phyloP scores from a whole-genome alignment of 2,329 filamentous ascomycete genomes.

The Beauveria sp. region DNA sequence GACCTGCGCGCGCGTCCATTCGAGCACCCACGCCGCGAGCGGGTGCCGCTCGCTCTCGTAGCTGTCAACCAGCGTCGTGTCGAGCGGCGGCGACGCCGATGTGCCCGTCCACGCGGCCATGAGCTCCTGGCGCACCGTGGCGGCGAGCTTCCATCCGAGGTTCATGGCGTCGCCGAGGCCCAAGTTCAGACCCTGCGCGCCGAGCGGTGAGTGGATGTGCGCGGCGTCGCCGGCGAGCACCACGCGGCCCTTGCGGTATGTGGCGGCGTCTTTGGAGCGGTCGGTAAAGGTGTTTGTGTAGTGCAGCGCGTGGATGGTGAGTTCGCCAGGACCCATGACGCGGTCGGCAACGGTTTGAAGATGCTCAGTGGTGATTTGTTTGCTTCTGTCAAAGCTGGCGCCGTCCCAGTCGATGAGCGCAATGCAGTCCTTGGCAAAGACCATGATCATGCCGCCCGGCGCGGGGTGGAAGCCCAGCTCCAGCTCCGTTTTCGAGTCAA shows the following conservation, averaged over 20 bases:
- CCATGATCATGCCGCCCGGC: constrained; percentile 17
- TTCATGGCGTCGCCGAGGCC: constrained; percentile 43
- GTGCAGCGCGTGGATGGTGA: constrained; percentile 19
- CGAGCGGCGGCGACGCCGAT: background rate
- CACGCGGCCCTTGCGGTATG: constrained; percentile 32
- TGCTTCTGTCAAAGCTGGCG: constrained; percentile 15
- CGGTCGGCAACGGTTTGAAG: constrained; percentile 17
- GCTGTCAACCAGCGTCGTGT: constrained; percentile 31
- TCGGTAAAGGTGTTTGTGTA: constrained; percentile 20
- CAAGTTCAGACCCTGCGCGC: constrained; percentile 44
- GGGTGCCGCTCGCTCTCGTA: constrained; percentile 40
- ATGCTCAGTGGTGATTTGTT: constrained; percentile 15
- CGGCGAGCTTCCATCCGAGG: constrained; percentile 41
- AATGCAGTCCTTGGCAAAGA: constrained; percentile 19
- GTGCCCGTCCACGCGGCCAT: background rate
- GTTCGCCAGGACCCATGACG: constrained; percentile 16
- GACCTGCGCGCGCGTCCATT: constrained; percentile 31
- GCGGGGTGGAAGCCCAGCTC: constrained; percentile 18
- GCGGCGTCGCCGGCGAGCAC: constrained; percentile 44
- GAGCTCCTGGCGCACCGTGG: constrained; percentile 20
- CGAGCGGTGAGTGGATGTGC: constrained; percentile 40
- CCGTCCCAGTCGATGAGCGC: constrained; percentile 19
- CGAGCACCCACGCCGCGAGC: constrained; percentile 30
- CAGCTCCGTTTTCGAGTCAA: constrained; percentile 24
- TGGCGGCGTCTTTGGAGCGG: constrained; percentile 20